A percentile compares a stretch with the other conserved stretches of the same genome.
Conservation (phyloP, 768 basidiomycete genomes). For the Boletus rufocinnamomeus region DNA sequence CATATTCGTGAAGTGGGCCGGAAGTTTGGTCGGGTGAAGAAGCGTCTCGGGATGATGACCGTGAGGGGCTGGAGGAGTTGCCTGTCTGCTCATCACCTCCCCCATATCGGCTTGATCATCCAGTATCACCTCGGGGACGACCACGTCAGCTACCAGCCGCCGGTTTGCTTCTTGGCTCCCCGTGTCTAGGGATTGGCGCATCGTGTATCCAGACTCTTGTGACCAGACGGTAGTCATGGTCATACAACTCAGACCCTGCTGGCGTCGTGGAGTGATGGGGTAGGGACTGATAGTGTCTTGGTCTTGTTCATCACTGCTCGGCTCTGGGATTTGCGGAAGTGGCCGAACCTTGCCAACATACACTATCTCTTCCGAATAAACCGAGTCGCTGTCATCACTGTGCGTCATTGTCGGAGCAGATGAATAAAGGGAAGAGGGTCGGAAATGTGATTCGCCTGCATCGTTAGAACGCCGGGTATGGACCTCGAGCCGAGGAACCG, state of each 20-base stretch:
- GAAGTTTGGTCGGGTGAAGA: constrained; percentile 7
- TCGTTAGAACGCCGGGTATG: not conserved
- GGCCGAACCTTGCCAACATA: constrained; percentile 5
- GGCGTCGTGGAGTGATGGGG: not conserved
- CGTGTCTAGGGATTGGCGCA: constrained; percentile 24
- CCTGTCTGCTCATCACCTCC: not conserved
- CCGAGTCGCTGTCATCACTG: constrained; percentile 6
- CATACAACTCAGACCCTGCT: constrained; percentile 2
- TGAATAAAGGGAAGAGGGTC: not conserved
- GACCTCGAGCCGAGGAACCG: constrained; percentile 5
- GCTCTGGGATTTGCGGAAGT: constrained; percentile 12
- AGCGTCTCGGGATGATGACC: not conserved
- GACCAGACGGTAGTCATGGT: constrained; percentile 30
- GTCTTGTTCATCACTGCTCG: not conserved
- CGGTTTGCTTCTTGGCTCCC: constrained; percentile 6
- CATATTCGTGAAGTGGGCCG: constrained; percentile 2
- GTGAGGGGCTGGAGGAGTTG: not conserved
- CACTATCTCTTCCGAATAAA: constrained; percentile 6
- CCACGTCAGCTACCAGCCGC: not conserved
- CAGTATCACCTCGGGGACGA: not conserved
- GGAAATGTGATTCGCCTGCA: not conserved
- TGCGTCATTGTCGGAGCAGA: not conserved
- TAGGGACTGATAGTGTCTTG: not conserved
- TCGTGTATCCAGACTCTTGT: constrained; percentile 45
- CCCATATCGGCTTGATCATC: not conserved